Conservation (phyloP, 805 yeast species). For the Candida endomychidarum region DNA sequence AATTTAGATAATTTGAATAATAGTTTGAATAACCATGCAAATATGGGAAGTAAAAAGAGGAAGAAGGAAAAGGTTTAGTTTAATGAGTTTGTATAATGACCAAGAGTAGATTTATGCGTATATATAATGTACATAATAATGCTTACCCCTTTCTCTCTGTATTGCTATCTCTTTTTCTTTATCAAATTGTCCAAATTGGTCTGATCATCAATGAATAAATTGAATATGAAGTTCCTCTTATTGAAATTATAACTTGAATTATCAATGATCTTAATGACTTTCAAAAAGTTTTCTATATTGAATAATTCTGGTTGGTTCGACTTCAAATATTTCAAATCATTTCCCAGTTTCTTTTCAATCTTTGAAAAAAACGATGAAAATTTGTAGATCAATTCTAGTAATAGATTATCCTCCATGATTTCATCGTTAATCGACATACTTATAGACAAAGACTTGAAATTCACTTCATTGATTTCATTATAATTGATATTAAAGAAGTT, state of each 20-base stretch:
- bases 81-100: no score
- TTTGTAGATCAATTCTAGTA: constrained; percentile 45
- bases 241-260: constrained; percentile 61
- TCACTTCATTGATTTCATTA: constrained; percentile 5
- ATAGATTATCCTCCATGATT: constrained; percentile 13
- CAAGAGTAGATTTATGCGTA: neutral
- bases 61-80: constrained; percentile 6
- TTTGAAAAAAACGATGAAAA: constrained; percentile 44
- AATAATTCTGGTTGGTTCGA: constrained; percentile 51
- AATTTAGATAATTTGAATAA: constrained; percentile 15
- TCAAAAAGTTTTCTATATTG: constrained; percentile 52
- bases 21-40: constrained; percentile 13
- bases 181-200: constrained; percentile 16
- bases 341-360: constrained; percentile 55
- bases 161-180: constrained; percentile 11
- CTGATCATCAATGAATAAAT: constrained; percentile 52
- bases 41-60: constrained; percentile 11
- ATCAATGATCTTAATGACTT: constrained; percentile 52
- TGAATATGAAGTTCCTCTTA: constrained; percentile 64
- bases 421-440: constrained; percentile 11
- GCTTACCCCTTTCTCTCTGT: no score
- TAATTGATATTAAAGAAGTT: constrained; percentile 8
- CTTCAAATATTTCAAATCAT: constrained; percentile 56
- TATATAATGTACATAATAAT: neutral
- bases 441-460: constrained; percentile 5